Conservation (phyloP, 768 basidiomycete species). For the Phlegmacium glaucopus region DNA sequence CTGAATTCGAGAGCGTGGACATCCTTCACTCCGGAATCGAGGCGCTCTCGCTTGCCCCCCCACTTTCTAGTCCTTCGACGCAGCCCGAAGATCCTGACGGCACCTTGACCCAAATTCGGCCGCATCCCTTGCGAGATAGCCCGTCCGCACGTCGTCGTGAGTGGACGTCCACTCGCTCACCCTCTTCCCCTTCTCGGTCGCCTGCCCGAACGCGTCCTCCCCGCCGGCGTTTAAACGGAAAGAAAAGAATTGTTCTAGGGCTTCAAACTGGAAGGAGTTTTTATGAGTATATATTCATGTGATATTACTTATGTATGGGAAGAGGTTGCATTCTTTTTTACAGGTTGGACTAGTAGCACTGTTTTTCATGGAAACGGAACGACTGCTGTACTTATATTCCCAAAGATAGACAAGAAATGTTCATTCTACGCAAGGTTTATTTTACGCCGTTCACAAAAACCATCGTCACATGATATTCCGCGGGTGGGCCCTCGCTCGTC, state of each 20-base stretch:
- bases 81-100: constrained; percentile 10
- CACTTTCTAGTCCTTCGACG: neutral
- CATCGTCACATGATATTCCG: too few relatives aligned
- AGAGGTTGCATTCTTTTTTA: too few relatives aligned
- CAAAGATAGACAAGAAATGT: too few relatives aligned
- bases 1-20: constrained; percentile 21
- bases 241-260: constrained; percentile 16
- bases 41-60: constrained; percentile 10
- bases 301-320: neutral
- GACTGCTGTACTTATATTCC: too few relatives aligned
- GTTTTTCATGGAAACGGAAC: too few relatives aligned
- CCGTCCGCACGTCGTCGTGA: constrained; percentile 26
- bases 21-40: constrained; percentile 17
- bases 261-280: constrained; percentile 17
- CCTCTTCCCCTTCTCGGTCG: constrained; percentile 56
- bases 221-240: constrained; percentile 15
- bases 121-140: constrained; percentile 22
- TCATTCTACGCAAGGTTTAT: too few relatives aligned
- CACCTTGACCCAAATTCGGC: constrained; percentile 16
- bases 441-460: too few relatives aligned
- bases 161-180: constrained; percentile 28
- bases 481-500: too few relatives aligned
- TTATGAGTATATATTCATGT: constrained; percentile 28
- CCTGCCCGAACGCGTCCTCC: constrained; percentile 37
- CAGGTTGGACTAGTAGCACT: too few relatives aligned